A percentile compares a stretch with the other conserved stretches of the same genome.
Conservation (phyloP, 192 early-diverging fungal species). For the Coemansia sp. region DNA sequence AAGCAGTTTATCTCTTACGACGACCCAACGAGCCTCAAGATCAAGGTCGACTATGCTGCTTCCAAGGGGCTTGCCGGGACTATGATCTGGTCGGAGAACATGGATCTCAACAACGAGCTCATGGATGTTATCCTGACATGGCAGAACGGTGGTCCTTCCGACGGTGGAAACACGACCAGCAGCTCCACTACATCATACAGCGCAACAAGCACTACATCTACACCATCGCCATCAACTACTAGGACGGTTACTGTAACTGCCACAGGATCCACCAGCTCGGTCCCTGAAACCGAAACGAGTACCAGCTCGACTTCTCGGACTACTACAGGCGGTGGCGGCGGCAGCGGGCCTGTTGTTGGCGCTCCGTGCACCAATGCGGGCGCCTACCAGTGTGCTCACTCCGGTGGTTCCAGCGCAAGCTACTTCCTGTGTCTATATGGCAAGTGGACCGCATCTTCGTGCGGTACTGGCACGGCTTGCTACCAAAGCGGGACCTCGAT, state of each 20-base stretch:
- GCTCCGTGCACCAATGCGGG: conserved; percentile 15
- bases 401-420: conserved; percentile 15
- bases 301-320: conserved; percentile 2
- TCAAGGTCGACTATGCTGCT: conserved; percentile 65
- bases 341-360: conserved; percentile 26
- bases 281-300: not conserved
- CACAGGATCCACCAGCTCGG: not conserved
- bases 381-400: conserved; percentile 23
- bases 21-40: conserved; percentile 60
- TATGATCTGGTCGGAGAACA: conserved; percentile 61
- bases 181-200: conserved; percentile 6
- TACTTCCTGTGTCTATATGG: conserved; percentile 42
- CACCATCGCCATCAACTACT: conserved; percentile 6
- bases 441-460: conserved; percentile 24
- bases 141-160: conserved; percentile 15
- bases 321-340: not conserved
- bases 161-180: conserved; percentile 31
- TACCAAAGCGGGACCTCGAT: conserved; percentile 26
- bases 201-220: conserved; percentile 8
- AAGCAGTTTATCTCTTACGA: conserved; percentile 72
- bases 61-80: conserved; percentile 60
- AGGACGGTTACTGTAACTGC: not conserved
- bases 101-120: conserved; percentile 61
- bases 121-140: not conserved
- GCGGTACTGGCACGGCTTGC: conserved; percentile 38